These are phyloP conservation scores for Oryza meridionalis DNA, from an alignment of 176 grass and related monocot species.

Conservation along the genomic window DNA sequence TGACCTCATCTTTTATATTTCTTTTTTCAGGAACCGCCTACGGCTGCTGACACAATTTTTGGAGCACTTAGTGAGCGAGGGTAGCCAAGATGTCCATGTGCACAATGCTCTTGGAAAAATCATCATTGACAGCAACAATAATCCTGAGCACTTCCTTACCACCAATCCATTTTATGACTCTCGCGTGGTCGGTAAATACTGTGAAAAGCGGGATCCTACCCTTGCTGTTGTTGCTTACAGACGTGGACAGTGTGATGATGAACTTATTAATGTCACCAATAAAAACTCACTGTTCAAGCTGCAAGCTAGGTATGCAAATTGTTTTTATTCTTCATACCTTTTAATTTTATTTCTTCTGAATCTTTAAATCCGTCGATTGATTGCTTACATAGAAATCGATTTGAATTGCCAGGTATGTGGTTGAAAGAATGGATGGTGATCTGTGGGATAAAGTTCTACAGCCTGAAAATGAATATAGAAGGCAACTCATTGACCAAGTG, in stretches of 20 bases:
- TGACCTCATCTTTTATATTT: conserved; percentile 37
- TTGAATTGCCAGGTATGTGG: conserved; percentile 77
- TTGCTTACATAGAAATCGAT: conserved; percentile 17
- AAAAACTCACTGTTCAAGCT: conserved; percentile 95
- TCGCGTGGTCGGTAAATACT: conserved; percentile 95
- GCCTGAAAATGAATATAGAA: conserved; percentile 98
- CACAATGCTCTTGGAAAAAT: conserved; percentile 98
- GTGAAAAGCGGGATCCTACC: conserved; percentile 95
- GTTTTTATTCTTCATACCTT: conserved; percentile 27
- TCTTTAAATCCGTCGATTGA: neutral
- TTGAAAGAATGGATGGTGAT: conserved; percentile 97
- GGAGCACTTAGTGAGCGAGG: conserved; percentile 91
- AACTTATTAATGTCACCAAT: conserved; percentile 91
- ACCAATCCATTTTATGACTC: conserved; percentile 98
- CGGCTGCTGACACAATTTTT: conserved; percentile 85
- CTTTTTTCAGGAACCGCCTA: conserved; percentile 71
- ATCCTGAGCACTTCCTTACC: conserved; percentile 97
- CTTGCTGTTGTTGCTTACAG: conserved; percentile 97
- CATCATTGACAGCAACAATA: conserved; percentile 96
- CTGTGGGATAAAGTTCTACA: conserved; percentile 95
- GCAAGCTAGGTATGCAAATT: conserved; percentile 74
- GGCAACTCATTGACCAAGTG: conserved; percentile 97
- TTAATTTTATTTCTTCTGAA: conserved; percentile 4
- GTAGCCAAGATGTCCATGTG: conserved; percentile 98
- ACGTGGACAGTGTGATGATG: conserved; percentile 90